A percentile compares a stretch with the other conserved stretches of the same genome.
These are phyloP conservation scores for Dioscorea alata DNA, from an alignment of 106 monocot species.

Conservation along the genomic window DNA sequence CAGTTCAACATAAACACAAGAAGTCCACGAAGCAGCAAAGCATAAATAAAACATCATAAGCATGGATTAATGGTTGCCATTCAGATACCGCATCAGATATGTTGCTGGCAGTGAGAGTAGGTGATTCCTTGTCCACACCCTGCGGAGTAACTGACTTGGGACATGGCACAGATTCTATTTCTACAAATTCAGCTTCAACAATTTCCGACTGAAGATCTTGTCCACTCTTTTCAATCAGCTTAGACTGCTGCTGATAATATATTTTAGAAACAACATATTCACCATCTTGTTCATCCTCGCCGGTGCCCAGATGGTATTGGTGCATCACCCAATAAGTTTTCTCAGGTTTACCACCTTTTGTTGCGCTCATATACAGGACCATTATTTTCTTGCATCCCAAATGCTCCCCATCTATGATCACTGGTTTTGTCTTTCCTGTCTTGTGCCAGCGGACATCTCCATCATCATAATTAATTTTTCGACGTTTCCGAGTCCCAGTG, in stretches of 20 bases:
- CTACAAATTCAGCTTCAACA: slow-evolving; percentile 4
- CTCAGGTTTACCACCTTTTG: slow-evolving; percentile 64
- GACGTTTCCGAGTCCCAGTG: slow-evolving; percentile 81
- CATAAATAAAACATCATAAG: too few relatives aligned
- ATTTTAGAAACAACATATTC: slow-evolving; percentile 96
- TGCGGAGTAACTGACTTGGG: slow-evolving; percentile 23
- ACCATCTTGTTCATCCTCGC: slow-evolving; percentile 81
- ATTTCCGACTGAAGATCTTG: slow-evolving; percentile 7
- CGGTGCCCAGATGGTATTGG: slow-evolving; percentile 85
- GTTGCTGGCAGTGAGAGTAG: too few relatives aligned
- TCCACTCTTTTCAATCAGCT: slow-evolving; percentile 44
- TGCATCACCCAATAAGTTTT: slow-evolving; percentile 99
- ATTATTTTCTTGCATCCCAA: slow-evolving; percentile 95
- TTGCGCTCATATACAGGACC: slow-evolving; percentile 78
- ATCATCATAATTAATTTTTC: slow-evolving; percentile 70
- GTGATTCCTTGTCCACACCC: too few relatives aligned
- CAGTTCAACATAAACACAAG: too few relatives aligned
- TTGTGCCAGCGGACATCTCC: slow-evolving; percentile 97
- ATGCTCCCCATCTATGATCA: slow-evolving; percentile 71
- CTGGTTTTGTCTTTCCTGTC: slow-evolving; percentile 96
- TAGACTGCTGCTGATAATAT: slow-evolving; percentile 75
- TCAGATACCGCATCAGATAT: too few relatives aligned
- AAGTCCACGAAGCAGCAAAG: neutral
- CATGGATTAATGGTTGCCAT: too few relatives aligned
- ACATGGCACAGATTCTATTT: slow-evolving; percentile 1